Evolutionary conservation across 306 rosid species (phyloP), one percentile per base, ranked within the genome.

Genomic region (Crotalaria pallida): DNA sequence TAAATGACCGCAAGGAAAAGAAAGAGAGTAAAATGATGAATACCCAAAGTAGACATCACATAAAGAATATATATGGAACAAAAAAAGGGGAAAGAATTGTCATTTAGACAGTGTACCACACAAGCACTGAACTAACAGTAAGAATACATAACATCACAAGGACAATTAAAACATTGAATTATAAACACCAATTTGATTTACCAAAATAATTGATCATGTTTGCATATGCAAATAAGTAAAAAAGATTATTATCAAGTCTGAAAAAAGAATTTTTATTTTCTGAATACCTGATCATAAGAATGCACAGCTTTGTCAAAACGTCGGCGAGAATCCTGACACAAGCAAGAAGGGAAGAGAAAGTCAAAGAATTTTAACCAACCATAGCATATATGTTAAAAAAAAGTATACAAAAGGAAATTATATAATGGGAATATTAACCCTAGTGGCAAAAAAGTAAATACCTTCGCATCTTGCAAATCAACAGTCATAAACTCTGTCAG

Each of bases 261-360:
- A 17, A 70, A 62, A 67, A 40, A 73, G 8, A 71, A 47, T 38
- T 43, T 13, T 43, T 68, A 63, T 59, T 65, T 58, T 69, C 77
- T 58, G 29, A 48, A 36, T 82, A 94, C 99, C 99, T 94, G 99
- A 81, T 94, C 99, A 77, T 94, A 94, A 33, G 83, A 85, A 41
- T 91, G 86, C 71, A 83, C 78, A 40, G 95, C 81, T 81, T 91
- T 89, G 85, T 94, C 95, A 68, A 85, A 94, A 41, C 89, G 89
- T 2, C 75, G 80, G 38, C 97, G 90, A 11, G 97, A 88, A 17
- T 88, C 97, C 99, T 94, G 81, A 79, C 36, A 75, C 67, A 74
- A 26, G 67, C 59, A 66, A 53, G 45, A 69, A 80, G 49, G 41
- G 62, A 51, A 51, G 22, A 19, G 22, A 27, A 29, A 41, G 27